These are phyloP conservation scores for Plasmodium falciparum DNA, from an alignment of 169 alveolate genomes.

Conservation along the genomic window DNA sequence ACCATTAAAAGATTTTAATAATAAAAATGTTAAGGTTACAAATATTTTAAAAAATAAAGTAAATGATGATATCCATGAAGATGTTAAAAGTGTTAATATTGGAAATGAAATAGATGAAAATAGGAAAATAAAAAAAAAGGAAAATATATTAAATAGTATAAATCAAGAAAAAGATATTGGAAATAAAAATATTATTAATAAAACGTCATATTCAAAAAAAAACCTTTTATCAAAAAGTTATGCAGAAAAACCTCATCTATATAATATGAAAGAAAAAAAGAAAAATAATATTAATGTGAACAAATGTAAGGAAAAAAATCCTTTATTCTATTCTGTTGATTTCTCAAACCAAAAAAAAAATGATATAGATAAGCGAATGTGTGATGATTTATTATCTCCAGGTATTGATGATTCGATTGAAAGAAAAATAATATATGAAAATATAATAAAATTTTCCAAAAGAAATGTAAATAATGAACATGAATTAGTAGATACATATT, in stretches of 20 bases:
- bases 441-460: slow-evolving; percentile 17
- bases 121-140: neutral
- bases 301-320: slow-evolving; percentile 9
- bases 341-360: neutral
- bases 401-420: slow-evolving; percentile 5
- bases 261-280: neutral
- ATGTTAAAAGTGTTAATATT: neutral
- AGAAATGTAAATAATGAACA: slow-evolving; percentile 10
- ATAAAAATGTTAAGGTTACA: neutral
- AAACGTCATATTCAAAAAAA: neutral
- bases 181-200: neutral
- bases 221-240: slow-evolving; percentile 1
- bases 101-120: neutral
- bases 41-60: neutral
- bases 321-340: slow-evolving; percentile 27
- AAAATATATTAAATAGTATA: neutral
- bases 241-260: neutral
- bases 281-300: neutral
- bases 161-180: neutral
- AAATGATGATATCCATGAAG: neutral
- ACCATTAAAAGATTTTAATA: no score
- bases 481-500: neutral
- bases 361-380: neutral
- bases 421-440: slow-evolving; percentile 51
- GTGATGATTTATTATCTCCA: slow-evolving; percentile 8